These are phyloP conservation scores for Platanthera guangdongensis DNA, from an alignment of 106 monocot genomes.

Conservation along the genomic window DNA sequence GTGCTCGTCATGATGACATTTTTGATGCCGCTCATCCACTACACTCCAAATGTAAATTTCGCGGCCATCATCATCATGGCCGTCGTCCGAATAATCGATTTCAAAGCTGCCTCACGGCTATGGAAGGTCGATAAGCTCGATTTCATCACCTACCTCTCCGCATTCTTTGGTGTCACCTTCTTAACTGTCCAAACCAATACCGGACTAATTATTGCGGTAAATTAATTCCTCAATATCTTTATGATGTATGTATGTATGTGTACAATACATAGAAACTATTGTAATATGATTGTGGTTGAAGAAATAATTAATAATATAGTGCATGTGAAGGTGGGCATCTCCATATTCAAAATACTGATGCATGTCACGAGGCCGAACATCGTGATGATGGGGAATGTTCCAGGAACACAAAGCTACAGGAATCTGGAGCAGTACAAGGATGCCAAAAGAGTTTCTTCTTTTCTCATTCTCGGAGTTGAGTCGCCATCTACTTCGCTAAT, in stretches of 20 bases:
- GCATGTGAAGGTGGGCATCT: slow-evolving; percentile 36
- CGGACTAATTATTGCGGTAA: slow-evolving; percentile 37
- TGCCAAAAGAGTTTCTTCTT: slow-evolving; percentile 21
- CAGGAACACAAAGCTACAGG: slow-evolving; percentile 48
- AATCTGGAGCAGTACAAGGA: slow-evolving; percentile 33
- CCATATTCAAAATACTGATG: slow-evolving; percentile 54
- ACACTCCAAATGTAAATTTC: slow-evolving; percentile 29
- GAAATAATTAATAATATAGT: no score
- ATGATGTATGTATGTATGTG: neutral
- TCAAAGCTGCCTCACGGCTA: slow-evolving; percentile 5
- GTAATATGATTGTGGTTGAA: no score
- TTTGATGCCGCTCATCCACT: slow-evolving; percentile 30
- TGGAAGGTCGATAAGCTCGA: slow-evolving; percentile 54
- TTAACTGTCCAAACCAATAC: slow-evolving; percentile 23
- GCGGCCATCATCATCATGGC: slow-evolving; percentile 32
- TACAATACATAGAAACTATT: no score
- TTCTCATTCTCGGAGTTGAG: slow-evolving; percentile 51
- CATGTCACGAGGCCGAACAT: slow-evolving; percentile 65
- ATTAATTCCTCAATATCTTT: neutral
- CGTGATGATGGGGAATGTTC: slow-evolving; percentile 46
- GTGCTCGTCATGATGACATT: slow-evolving; percentile 32
- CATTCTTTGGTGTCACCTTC: slow-evolving; percentile 39
- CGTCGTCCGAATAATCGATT: slow-evolving; percentile 28
- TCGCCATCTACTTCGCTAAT: slow-evolving; percentile 28
- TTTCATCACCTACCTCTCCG: slow-evolving; percentile 26